Percentiles rank a stretch among this genome's conserved stretches.
These are phyloP conservation scores for Fraxinus sp. DNA, from an alignment of 305 asterid genomes.

Conservation along the genomic window DNA sequence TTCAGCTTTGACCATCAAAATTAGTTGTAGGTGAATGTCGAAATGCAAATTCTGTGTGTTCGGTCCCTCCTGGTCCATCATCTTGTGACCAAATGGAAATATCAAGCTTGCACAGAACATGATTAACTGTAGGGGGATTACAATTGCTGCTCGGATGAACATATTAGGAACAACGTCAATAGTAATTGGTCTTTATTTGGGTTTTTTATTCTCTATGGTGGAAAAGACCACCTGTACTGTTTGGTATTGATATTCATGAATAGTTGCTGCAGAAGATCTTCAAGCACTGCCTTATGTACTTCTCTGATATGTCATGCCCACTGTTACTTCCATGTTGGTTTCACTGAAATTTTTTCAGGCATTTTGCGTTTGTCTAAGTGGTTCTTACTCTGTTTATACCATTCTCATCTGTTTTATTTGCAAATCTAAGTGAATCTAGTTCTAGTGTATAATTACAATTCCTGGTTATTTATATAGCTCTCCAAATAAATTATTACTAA, in stretches of 20 bases:
- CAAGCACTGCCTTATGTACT: neutral
- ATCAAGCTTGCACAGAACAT: neutral
- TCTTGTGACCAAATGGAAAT: neutral
- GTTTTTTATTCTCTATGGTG: neutral
- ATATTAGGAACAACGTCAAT: neutral
- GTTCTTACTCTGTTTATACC: neutral
- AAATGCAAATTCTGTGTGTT: neutral
- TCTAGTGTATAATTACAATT: neutral
- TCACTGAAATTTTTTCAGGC: neutral
- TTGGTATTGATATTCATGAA: neutral
- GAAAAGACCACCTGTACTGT: neutral
- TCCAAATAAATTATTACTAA: neutral
- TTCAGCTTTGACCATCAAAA: neutral
- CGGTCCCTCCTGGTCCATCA: neutral
- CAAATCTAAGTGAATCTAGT: neutral
- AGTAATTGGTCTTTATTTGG: neutral
- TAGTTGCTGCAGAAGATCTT: neutral
- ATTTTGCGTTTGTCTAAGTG: neutral
- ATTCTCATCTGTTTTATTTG: slow-evolving; percentile 8
- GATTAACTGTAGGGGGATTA: neutral
- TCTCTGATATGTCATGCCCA: neutral
- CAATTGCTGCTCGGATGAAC: neutral
- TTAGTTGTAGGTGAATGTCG: neutral
- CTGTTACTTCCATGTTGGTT: neutral
- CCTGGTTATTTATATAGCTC: slow-evolving; percentile 1